A percentile compares a stretch with the other conserved stretches of the same genome.
Evolutionary conservation across 345 rosid species (phyloP).

Genomic region (Euphorbia tirucalli): DNA sequence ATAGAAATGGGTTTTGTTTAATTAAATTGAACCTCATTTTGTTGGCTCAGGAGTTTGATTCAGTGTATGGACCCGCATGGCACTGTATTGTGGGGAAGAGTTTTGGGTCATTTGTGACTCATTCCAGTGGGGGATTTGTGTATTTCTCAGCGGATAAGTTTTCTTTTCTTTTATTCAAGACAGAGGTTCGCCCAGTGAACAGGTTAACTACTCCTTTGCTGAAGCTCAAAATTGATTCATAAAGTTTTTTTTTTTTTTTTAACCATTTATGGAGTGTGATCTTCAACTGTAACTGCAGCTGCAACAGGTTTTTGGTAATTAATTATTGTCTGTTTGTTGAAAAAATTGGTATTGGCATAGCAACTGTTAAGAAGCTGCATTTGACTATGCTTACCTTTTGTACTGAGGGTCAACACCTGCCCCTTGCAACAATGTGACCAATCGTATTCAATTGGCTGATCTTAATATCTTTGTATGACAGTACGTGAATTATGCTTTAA

Average conservation of each 20-base stretch:
- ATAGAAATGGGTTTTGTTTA: no score
- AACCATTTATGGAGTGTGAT: not conserved
- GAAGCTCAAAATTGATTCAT: conserved; percentile 14
- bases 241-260: not conserved
- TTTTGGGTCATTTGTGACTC: conserved; percentile 45
- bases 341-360: no score
- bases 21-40: not conserved
- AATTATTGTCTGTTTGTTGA: no score
- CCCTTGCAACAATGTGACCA: no score
- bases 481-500: no score
- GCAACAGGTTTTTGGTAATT: not conserved
- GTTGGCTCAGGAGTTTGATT: conserved; percentile 36
- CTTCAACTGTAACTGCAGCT: not conserved
- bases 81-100: conserved; percentile 50
- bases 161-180: conserved; percentile 61
- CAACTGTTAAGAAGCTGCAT: not conserved
- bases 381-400: not conserved
- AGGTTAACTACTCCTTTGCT: conserved; percentile 15
- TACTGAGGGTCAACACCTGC: not conserved
- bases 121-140: conserved; percentile 39
- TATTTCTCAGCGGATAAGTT: conserved; percentile 43
- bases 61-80: conserved; percentile 45
- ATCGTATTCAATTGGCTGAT: no score
- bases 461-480: no score
- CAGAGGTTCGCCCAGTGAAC: conserved; percentile 43